Evolutionary conservation across 139 green algal genomes (phyloP).

Genomic region (Picochlorum sp.): DNA sequence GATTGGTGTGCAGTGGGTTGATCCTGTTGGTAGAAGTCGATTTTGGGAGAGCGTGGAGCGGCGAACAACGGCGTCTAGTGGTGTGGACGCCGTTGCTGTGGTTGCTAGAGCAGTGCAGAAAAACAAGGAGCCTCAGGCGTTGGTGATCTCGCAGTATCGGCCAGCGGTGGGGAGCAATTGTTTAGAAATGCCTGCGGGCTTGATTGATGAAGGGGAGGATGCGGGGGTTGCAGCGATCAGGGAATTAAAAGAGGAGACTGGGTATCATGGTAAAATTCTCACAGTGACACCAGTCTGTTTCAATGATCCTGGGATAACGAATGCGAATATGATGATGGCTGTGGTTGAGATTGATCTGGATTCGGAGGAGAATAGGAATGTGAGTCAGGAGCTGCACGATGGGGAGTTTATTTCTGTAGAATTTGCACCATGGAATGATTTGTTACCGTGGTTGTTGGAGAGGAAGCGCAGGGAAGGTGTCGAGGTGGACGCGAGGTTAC

Average conservation of each 20-base stretch:
- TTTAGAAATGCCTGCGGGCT: slow-evolving; percentile 56
- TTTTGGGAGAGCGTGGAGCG: slow-evolving; percentile 43
- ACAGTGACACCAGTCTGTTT: slow-evolving; percentile 23
- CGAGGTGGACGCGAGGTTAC: slow-evolving; percentile 41
- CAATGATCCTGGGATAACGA: slow-evolving; percentile 48
- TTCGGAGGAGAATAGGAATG: slow-evolving; percentile 37
- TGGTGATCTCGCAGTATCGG: slow-evolving; percentile 40
- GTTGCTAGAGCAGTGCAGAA: slow-evolving; percentile 26
- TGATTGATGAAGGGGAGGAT: slow-evolving; percentile 50
- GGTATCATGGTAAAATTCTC: slow-evolving; percentile 36
- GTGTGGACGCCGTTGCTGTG: slow-evolving; percentile 37
- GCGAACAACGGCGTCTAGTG: slow-evolving; percentile 23
- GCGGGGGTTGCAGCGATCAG: slow-evolving; percentile 41
- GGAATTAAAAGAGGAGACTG: slow-evolving; percentile 63
- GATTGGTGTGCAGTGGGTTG: slow-evolving; percentile 27
- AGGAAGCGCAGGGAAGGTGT: slow-evolving; percentile 33
- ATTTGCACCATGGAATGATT: slow-evolving; percentile 29
- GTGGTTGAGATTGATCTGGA: slow-evolving; percentile 43
- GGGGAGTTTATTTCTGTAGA: slow-evolving; percentile 49
- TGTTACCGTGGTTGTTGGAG: slow-evolving; percentile 22
- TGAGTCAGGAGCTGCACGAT: slow-evolving; percentile 41
- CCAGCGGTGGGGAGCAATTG: slow-evolving; percentile 31
- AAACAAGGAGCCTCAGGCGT: slow-evolving; percentile 8
- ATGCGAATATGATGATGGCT: slow-evolving; percentile 44
- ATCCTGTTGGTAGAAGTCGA: slow-evolving; percentile 27